phyloP scores from a whole-genome alignment of 164 flowering plant genomes.

The Berberis vulgaris region DNA sequence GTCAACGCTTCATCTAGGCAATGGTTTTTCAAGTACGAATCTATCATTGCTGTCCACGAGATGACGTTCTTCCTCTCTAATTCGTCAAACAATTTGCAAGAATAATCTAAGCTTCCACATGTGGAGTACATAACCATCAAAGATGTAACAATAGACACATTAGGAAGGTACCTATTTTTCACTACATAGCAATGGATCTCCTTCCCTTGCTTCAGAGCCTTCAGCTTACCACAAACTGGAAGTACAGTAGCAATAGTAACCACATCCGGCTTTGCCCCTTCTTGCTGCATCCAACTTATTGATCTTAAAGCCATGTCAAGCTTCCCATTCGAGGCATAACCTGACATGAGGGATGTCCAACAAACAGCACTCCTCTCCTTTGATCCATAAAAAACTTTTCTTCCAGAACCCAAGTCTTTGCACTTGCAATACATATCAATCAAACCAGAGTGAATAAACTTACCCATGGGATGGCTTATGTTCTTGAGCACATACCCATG shows the following conservation, averaged over 20 bases:
- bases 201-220: conserved; percentile 59
- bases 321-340: conserved; percentile 64
- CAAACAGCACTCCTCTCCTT: conserved; percentile 57
- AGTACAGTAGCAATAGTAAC: conserved; percentile 74
- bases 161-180: conserved; percentile 55
- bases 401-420: conserved; percentile 56
- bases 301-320: conserved; percentile 78
- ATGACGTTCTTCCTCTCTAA: conserved; percentile 61
- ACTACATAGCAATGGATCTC: conserved; percentile 67
- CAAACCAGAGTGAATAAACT: conserved; percentile 56
- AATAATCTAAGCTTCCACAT: conserved; percentile 40
- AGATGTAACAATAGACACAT: conserved; percentile 62
- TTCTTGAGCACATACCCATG: conserved; percentile 69
- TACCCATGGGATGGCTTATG: conserved; percentile 35
- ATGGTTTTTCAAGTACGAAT: conserved; percentile 42
- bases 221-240: conserved; percentile 68
- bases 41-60: conserved; percentile 88
- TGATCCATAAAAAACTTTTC: conserved; percentile 54
- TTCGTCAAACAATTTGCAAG: conserved; percentile 42
- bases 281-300: conserved; percentile 87
- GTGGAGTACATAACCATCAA: conserved; percentile 80
- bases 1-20: conserved; percentile 36
- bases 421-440: conserved; percentile 92
- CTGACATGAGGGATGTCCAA: conserved; percentile 90
- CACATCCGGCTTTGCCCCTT: conserved; percentile 83